phyloP scores from a whole-genome alignment of 192 early-diverging fungal genomes.

The Pilaira anomala region DNA sequence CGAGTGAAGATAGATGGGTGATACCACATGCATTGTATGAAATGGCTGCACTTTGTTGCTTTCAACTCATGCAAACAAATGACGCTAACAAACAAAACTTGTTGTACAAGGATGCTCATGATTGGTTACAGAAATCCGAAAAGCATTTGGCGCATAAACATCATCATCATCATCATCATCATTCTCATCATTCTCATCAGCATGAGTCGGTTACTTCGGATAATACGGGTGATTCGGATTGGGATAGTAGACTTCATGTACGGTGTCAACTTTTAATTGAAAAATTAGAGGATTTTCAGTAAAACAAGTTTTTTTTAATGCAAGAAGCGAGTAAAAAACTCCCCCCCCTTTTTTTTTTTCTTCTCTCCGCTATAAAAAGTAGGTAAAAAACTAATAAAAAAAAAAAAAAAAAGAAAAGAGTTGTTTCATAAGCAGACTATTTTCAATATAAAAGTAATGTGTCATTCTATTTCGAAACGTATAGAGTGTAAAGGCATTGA shows the following conservation, averaged over 20 bases:
- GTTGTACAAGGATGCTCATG: conserved; percentile 16
- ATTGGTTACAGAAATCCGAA: conserved; percentile 17
- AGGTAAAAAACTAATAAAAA: no score
- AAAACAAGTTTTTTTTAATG: no score
- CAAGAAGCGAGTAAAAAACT: no score
- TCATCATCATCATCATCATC: not conserved
- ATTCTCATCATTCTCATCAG: not conserved
- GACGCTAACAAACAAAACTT: not conserved
- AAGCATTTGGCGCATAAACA: not conserved
- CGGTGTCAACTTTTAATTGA: conserved; percentile 35
- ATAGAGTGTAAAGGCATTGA: no score
- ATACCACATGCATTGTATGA: conserved; percentile 27
- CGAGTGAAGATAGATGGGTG: conserved; percentile 28
- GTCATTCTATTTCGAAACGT: no score
- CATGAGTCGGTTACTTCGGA: not conserved
- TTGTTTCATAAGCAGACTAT: no score
- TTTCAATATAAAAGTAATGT: no score
- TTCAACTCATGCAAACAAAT: conserved; percentile 1
- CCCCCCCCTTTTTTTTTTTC: no score
- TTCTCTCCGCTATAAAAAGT: no score
- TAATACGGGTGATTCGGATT: conserved; percentile 23
- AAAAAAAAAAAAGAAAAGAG: no score
- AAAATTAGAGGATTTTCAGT: conserved; percentile 18
- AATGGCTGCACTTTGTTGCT: conserved; percentile 20
- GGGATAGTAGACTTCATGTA: conserved; percentile 34